Conservation (phyloP, 106 monocot genomes). For the Narthecium ossifragum region DNA sequence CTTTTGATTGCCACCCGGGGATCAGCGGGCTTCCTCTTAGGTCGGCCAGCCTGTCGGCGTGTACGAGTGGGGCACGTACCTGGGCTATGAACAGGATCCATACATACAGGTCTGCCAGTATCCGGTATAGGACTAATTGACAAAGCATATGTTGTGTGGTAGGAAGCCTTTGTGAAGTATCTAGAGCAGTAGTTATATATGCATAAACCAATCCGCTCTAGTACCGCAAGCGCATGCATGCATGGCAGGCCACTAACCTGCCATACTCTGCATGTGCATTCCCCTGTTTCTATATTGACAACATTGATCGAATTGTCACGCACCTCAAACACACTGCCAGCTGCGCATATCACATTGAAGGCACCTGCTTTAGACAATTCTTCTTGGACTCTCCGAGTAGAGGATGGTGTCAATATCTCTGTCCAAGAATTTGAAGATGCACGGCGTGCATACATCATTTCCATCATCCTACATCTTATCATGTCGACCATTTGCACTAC, state of each 20-base stretch:
- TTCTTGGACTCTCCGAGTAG: conserved; percentile 60
- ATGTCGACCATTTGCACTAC: conserved; percentile 86
- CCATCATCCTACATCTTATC: conserved; percentile 91
- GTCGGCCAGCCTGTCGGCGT: conserved; percentile 57
- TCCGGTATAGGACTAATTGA: conserved; percentile 91
- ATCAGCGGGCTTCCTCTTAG: conserved; percentile 75
- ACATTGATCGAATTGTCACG: conserved; percentile 30
- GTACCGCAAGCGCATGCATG: conserved; percentile 71
- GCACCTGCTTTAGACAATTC: conserved; percentile 37
- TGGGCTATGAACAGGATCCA: conserved; percentile 28
- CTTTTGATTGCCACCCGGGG: conserved; percentile 65
- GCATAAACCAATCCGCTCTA: conserved; percentile 41
- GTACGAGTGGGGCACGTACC: conserved; percentile 37
- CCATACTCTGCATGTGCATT: conserved; percentile 88
- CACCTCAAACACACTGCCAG: conserved; percentile 64
- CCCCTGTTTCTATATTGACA: conserved; percentile 75
- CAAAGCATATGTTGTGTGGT: conserved; percentile 58
- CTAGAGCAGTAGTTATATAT: conserved; percentile 68
- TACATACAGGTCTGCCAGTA: conserved; percentile 30
- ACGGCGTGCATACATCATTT: conserved; percentile 65
- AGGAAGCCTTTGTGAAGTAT: conserved; percentile 64
- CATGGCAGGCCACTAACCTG: conserved; percentile 79
- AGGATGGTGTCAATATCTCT: conserved; percentile 55
- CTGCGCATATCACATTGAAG: conserved; percentile 41
- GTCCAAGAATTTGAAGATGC: conserved; percentile 74